These are phyloP conservation scores for Calonectria pseudoturangicola DNA, from an alignment of 2,329 filamentous ascomycete genomes.

Conservation along the genomic window DNA sequence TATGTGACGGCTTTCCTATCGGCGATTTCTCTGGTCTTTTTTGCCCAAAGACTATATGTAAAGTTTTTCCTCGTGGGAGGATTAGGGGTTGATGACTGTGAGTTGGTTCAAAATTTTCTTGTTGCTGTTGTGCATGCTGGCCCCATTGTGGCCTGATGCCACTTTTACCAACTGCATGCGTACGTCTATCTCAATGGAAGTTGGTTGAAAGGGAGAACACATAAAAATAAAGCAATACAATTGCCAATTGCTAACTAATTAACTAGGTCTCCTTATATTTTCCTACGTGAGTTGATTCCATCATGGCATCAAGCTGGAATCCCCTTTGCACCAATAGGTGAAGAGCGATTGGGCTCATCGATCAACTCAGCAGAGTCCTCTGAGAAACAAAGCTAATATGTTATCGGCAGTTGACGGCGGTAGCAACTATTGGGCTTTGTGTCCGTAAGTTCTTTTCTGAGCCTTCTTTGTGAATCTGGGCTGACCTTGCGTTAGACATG, in stretches of 20 bases:
- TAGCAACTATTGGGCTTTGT: conserved; percentile 48
- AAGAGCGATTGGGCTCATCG: background rate
- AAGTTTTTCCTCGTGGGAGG: conserved; percentile 50
- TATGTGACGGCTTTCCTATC: conserved; percentile 47
- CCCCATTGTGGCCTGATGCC: background rate
- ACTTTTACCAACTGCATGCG: background rate
- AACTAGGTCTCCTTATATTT: conserved; percentile 21
- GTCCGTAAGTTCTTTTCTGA: conserved; percentile 34
- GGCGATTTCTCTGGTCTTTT: conserved; percentile 47
- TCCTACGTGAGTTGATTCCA: conserved; percentile 18
- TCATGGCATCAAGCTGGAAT: background rate
- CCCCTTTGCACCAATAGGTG: background rate
- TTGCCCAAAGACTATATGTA: conserved; percentile 54
- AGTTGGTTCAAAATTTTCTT: conserved; percentile 29
- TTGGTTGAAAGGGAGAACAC: background rate
- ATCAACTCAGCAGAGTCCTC: background rate
- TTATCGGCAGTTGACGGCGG: conserved; percentile 38
- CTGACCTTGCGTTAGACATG: conserved; percentile 48
- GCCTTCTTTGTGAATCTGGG: background rate
- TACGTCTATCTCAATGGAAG: background rate
- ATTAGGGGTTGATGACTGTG: conserved; percentile 54
- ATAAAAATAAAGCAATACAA: background rate
- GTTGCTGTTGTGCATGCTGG: background rate
- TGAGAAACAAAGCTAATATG: conserved; percentile 29
- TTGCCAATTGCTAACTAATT: background rate